Conservation (phyloP, 2,329 filamentous ascomycete genomes). For the Neonectria punicea region DNA sequence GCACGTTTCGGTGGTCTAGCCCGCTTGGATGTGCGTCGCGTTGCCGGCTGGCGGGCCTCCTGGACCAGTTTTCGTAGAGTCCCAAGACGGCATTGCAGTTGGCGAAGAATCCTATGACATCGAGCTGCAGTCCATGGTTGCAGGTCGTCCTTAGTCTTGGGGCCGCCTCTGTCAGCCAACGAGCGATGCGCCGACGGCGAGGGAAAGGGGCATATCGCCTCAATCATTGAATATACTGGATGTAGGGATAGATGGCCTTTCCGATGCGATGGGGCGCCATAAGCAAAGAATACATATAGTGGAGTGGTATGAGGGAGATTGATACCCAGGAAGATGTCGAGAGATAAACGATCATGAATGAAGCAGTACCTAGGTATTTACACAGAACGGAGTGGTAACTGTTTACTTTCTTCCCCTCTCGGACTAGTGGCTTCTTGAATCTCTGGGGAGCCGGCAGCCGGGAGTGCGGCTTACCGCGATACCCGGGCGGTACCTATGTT, state of each 20-base stretch:
- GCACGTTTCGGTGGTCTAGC: constrained; percentile 39
- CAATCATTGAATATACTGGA: constrained; percentile 5
- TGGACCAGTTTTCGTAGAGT: constrained; percentile 50
- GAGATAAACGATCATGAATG: constrained; percentile 7
- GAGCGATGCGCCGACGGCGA: constrained; percentile 33
- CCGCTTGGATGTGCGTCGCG: constrained; percentile 37
- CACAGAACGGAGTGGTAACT: constrained; percentile 14
- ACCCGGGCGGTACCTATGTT: constrained; percentile 30
- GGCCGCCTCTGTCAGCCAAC: not conserved
- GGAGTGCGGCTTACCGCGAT: constrained; percentile 26
- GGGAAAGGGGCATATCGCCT: constrained; percentile 5
- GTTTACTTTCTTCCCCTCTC: constrained; percentile 47
- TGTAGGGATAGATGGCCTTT: not conserved
- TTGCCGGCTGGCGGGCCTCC: constrained; percentile 29
- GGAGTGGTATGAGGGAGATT: not conserved
- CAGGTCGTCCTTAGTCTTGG: constrained; percentile 25
- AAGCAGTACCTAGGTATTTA: not conserved
- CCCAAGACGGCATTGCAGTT: constrained; percentile 56
- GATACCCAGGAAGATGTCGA: not conserved
- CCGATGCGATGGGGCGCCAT: not conserved
- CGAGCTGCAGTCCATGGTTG: constrained; percentile 59
- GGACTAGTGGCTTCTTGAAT: constrained; percentile 37
- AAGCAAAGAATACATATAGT: not conserved
- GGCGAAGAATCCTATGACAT: constrained; percentile 59
- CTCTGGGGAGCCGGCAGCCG: constrained; percentile 28